Conservation (phyloP, 345 rosid species). For the Citrus australasica region DNA sequence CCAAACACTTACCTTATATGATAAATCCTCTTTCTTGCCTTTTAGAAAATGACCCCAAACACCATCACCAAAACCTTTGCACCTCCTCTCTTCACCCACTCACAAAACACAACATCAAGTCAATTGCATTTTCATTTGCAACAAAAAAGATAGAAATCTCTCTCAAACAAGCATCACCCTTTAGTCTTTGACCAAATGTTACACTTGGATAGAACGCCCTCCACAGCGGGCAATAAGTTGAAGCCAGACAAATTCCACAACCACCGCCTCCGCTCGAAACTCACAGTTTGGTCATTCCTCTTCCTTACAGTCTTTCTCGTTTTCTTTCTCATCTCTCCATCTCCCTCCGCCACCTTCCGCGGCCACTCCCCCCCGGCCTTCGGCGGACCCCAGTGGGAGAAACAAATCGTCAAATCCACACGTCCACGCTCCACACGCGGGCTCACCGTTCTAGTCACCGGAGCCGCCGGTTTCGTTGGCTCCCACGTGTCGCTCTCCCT, state of each 20-base stretch:
- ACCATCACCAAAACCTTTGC: neutral
- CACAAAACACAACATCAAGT: neutral
- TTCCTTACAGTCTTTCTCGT: slow-evolving; percentile 47
- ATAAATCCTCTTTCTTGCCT: neutral
- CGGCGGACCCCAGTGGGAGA: slow-evolving; percentile 49
- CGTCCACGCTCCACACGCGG: slow-evolving; percentile 35
- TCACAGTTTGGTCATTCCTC: slow-evolving; percentile 44
- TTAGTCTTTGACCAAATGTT: slow-evolving; percentile 34
- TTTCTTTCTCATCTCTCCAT: slow-evolving; percentile 9
- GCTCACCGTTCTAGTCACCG: slow-evolving; percentile 61
- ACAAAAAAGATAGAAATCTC: neutral
- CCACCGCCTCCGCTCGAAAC: slow-evolving; percentile 49
- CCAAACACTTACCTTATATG: neutral
- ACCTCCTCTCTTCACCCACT: neutral
- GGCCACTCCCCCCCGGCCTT: slow-evolving; percentile 26
- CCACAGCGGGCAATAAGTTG: slow-evolving; percentile 55
- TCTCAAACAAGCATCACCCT: neutral
- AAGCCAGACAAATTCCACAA: slow-evolving; percentile 55
- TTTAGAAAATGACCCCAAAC: neutral
- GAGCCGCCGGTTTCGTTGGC: slow-evolving; percentile 84
- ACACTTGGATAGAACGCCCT: slow-evolving; percentile 47
- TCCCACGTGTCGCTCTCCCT: slow-evolving; percentile 56
- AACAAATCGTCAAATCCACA: slow-evolving; percentile 48
- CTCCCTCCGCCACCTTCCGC: slow-evolving; percentile 21
- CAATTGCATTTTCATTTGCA: neutral